Conservation (phyloP, 2,329 filamentous ascomycete genomes). For the Aspergillus sp. region DNA sequence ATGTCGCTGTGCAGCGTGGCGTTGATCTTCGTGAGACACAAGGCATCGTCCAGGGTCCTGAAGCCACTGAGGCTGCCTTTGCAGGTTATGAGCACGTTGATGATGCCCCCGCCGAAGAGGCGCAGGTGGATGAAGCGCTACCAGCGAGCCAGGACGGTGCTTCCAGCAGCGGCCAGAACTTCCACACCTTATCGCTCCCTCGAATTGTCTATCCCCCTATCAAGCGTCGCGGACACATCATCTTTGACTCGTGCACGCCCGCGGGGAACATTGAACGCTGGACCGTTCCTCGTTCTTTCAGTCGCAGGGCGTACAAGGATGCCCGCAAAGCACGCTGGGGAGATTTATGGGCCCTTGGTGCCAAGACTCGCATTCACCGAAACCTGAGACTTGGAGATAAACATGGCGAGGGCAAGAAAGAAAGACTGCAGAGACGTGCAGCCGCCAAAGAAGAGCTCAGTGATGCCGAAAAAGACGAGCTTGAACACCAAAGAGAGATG, state of each 20-base stretch:
- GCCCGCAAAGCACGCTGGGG: conserved; percentile 90
- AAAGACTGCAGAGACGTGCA: conserved; percentile 39
- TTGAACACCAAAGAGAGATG: conserved; percentile 3
- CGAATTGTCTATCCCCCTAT: conserved; percentile 76
- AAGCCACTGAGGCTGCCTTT: conserved; percentile 67
- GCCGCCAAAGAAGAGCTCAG: conserved; percentile 26
- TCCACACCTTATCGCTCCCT: conserved; percentile 68
- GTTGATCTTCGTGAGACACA: conserved; percentile 53
- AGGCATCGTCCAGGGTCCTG: conserved; percentile 51
- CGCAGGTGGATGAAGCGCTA: conserved; percentile 11
- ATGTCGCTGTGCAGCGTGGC: conserved; percentile 80
- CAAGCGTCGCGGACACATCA: conserved; percentile 85
- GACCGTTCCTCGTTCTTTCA: conserved; percentile 82
- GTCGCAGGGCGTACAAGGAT: conserved; percentile 81
- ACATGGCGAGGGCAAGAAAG: conserved; percentile 42
- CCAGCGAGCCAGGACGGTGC: conserved; percentile 2
- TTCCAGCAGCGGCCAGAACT: conserved; percentile 20
- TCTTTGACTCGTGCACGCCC: conserved; percentile 87
- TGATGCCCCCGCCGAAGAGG: conserved; percentile 22
- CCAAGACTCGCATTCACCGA: conserved; percentile 73
- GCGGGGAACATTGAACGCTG: conserved; percentile 84
- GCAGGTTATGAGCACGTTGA: conserved; percentile 63
- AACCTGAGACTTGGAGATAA: conserved; percentile 59
- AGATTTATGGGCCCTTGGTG: conserved; percentile 91
- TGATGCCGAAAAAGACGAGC: conserved; percentile 24